A percentile compares a stretch with the other conserved stretches of the same genome.
Conservation (phyloP, 176 grass and related monocot species). For the Hsuehochloa calcarea region DNA sequence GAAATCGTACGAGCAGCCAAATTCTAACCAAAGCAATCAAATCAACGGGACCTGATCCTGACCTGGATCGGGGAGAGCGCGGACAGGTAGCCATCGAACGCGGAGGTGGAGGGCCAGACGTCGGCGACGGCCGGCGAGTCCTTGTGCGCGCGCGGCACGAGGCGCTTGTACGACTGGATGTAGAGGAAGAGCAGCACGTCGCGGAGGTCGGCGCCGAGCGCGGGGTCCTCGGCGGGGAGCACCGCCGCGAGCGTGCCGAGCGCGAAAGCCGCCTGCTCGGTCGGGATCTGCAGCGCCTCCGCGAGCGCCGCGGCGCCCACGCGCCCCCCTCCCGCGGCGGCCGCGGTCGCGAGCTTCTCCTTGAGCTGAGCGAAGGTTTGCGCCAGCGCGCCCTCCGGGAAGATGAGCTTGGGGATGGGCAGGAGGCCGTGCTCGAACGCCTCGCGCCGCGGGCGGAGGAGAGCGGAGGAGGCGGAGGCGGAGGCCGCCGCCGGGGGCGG, state of each 20-base stretch:
- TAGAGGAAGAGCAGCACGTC: constrained; percentile 90
- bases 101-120: constrained; percentile 93
- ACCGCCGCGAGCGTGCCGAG: constrained; percentile 76
- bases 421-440: constrained; percentile 94
- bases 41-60: neutral
- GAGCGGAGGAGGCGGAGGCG: neutral
- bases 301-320: constrained; percentile 53
- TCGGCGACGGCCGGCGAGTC: constrained; percentile 79
- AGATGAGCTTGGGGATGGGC: constrained; percentile 81
- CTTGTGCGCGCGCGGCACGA: constrained; percentile 83
- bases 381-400: constrained; percentile 68
- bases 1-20: neutral
- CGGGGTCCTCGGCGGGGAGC: constrained; percentile 64
- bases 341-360: constrained; percentile 50
- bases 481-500: neutral
- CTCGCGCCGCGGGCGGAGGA: constrained; percentile 79
- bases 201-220: constrained; percentile 53
- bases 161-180: constrained; percentile 85
- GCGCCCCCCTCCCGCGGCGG: constrained; percentile 30
- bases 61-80: constrained; percentile 97
- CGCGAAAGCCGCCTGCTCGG: constrained; percentile 62
- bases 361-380: constrained; percentile 62
- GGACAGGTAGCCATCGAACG: constrained; percentile 90
- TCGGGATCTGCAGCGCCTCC: constrained; percentile 84
- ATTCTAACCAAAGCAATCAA: neutral